phyloP scores from a whole-genome alignment of 2,329 filamentous ascomycete genomes.

The Botrytis fabae region DNA sequence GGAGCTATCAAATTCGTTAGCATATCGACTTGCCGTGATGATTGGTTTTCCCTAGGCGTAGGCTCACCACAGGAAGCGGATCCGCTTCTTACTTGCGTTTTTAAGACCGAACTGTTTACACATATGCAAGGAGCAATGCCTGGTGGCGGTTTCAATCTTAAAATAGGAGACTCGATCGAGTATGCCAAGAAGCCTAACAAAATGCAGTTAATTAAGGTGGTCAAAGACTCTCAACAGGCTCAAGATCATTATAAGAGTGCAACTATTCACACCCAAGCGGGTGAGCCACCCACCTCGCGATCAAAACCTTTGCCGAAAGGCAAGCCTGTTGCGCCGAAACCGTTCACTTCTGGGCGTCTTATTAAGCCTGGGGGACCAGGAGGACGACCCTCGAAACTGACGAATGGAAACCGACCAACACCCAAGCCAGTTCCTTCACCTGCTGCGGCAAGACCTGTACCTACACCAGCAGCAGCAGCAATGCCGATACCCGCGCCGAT shows the following conservation, averaged over 20 bases:
- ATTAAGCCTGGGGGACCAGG: constrained; percentile 87
- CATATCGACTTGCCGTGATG: constrained; percentile 78
- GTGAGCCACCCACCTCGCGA: constrained; percentile 78
- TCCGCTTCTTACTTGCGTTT: constrained; percentile 86
- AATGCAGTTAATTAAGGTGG: constrained; percentile 79
- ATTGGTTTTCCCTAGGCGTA: constrained; percentile 93
- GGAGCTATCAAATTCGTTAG: constrained; percentile 88
- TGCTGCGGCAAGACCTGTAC: constrained; percentile 4
- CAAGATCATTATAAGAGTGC: constrained; percentile 94
- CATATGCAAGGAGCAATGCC: constrained; percentile 81
- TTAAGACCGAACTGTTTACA: constrained; percentile 97
- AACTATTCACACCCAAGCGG: constrained; percentile 80
- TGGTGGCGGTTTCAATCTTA: constrained; percentile 72
- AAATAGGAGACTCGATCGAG: constrained; percentile 81
- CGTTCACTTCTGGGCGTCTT: constrained; percentile 90
- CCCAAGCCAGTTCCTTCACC: constrained; percentile 39
- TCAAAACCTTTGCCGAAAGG: constrained; percentile 84
- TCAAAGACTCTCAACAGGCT: constrained; percentile 78
- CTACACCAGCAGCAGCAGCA: constrained; percentile 25
- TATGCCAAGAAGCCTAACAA: constrained; percentile 99
- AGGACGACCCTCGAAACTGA: constrained; percentile 73
- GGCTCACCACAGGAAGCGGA: constrained; percentile 91
- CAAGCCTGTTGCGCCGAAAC: constrained; percentile 81
- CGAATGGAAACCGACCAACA: constrained; percentile 43
- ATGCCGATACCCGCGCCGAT: constrained; percentile 20